Evolutionary conservation across 2,329 filamentous ascomycete genomes (phyloP).

Genomic region (Alternaria brassicae): DNA sequence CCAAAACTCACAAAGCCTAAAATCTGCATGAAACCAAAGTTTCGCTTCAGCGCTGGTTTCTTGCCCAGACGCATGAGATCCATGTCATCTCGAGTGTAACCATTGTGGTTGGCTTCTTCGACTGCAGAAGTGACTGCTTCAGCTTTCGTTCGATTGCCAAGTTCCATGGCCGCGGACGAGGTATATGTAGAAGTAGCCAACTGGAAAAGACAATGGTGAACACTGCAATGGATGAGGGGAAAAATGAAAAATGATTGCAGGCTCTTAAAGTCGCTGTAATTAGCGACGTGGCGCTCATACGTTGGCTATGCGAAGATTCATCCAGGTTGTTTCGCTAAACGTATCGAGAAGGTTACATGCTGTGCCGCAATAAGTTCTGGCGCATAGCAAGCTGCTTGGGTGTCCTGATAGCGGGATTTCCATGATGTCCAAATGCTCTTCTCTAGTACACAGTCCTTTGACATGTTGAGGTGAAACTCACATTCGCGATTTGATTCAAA

Average conservation of each 20-base stretch:
- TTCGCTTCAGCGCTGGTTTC: constrained; percentile 17
- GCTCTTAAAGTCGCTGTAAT: neutral
- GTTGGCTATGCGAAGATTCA: neutral
- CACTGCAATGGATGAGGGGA: neutral
- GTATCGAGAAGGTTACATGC: neutral
- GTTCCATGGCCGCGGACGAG: constrained; percentile 1
- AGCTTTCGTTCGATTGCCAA: neutral
- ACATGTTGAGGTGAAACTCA: neutral
- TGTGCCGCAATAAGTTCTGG: neutral
- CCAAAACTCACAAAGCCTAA: constrained; percentile 2
- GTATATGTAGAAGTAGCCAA: neutral
- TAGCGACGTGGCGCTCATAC: neutral
- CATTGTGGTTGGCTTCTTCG: neutral
- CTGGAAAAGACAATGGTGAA: neutral
- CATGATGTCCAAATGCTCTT: neutral
- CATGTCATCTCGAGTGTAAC: constrained; percentile 2
- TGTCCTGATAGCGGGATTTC: neutral
- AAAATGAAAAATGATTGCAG: neutral
- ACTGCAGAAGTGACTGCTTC: neutral
- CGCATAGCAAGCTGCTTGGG: neutral
- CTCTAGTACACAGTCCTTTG: no score
- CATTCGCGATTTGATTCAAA: neutral
- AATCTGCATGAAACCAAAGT: constrained; percentile 19
- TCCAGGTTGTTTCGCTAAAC: neutral
- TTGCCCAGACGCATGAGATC: constrained; percentile 18